Evolutionary conservation across 2,329 filamentous ascomycete species (phyloP).

Genomic region (Alternaria sp.): DNA sequence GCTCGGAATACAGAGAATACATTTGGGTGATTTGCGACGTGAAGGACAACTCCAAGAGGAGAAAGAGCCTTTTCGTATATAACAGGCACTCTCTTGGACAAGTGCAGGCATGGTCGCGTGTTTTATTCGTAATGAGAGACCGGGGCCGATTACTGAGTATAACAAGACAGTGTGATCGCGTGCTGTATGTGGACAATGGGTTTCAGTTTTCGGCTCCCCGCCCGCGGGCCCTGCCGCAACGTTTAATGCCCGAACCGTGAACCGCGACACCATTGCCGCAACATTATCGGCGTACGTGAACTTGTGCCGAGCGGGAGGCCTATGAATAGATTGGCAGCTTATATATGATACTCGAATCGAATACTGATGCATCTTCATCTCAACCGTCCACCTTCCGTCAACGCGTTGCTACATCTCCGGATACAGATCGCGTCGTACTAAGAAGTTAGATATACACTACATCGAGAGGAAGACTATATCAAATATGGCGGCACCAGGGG

Average conservation of each 20-base stretch:
- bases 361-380: background rate
- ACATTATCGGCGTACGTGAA: background rate
- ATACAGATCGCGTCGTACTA: background rate
- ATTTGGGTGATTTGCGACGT: background rate
- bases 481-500: conserved; percentile 51
- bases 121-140: background rate
- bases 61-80: background rate
- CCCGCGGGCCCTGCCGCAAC: conserved; percentile 1
- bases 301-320: background rate
- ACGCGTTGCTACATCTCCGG: background rate
- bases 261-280: conserved; percentile 6
- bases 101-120: background rate
- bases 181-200: background rate
- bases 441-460: background rate
- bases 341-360: background rate
- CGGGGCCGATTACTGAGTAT: background rate
- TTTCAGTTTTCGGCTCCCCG: conserved; percentile 17
- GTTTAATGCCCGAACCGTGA: background rate
- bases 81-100: background rate
- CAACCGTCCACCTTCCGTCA: background rate
- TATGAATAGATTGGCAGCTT: background rate
- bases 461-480: background rate
- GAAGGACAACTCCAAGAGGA: background rate
- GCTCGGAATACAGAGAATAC: no score
- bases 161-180: background rate